Evolutionary conservation across 495 filamentous ascomycete genomes (phyloP), one percentile per base, ranked within the genome.

Genomic region (Hypomontagnella monticulosa): DNA sequence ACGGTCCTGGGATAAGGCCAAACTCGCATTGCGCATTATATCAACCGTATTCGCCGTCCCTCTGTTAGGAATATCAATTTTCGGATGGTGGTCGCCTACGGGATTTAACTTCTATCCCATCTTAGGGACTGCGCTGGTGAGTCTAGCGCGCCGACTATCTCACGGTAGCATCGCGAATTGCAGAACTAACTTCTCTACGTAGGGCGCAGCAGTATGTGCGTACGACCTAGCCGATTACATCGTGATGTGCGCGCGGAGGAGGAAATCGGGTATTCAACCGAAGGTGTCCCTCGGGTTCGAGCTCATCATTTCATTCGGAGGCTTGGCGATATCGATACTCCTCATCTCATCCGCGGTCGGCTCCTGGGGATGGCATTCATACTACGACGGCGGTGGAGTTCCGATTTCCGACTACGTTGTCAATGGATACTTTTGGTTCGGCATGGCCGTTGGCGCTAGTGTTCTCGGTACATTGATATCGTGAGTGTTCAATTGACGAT

Each of bases 191-290:
- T 15, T 11, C 1, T 16, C 9, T 16, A n/a, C n/a, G n/a, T n/a
- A 65, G 62, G 32, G 40, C 5, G 27, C 9, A 8, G 20, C 20
- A 33, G 12, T 30, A 4, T 18, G 54, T 14, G 0, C 12, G 0
- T 65, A 59, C n/a, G 55, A 65, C 49, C 33, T 51, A 15, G 15
- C 54, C 54, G 48, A 57, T 7, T 65, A 54, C 42, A 37, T 59
- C 41, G 54, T 53, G 2, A 59, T 41, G 48, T 65, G 62, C 18
- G 62, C 30, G 0, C 40, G n/a, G 20, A 54, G 9, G 40, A 30
- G 49, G 10, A 53, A 37, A 19, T 23, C 54, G 14, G 62, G 55
- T 6, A 49, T 59, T 12, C 47, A 41, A 1, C 55, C 62, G 3
- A 4, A 19, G 14, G 18, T 65, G 0, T 47, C 62, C 12, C 54